Evolutionary conservation across 148 eudicot genomes (phyloP).

Genomic region (Camellia sinensis): DNA sequence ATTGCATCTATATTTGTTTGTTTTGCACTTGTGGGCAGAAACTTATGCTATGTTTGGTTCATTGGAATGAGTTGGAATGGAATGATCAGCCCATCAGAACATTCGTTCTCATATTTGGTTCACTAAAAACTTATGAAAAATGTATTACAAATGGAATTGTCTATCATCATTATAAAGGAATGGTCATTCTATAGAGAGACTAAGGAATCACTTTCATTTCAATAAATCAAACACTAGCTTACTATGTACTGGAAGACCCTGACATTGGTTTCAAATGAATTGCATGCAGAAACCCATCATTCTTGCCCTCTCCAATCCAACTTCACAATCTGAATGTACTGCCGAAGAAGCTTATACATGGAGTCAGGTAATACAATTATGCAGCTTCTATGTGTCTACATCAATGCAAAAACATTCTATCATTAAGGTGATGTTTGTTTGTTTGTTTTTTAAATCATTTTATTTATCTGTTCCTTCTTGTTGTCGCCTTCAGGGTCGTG

Average conservation of each 20-base stretch:
- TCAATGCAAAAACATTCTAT: not conserved
- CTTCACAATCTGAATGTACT: conserved; percentile 97
- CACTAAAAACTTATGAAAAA: no score
- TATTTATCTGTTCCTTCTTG: conserved; percentile 15
- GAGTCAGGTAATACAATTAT: conserved; percentile 65
- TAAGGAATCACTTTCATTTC: no score
- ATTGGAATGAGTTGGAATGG: no score
- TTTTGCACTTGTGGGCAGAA: not conserved
- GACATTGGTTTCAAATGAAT: conserved; percentile 8
- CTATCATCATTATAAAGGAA: no score
- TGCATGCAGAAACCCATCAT: conserved; percentile 81
- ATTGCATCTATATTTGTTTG: conserved; percentile 9
- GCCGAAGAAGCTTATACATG: conserved; percentile 96
- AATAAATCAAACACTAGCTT: no score
- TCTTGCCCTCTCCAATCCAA: conserved; percentile 94
- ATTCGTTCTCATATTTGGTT: no score
- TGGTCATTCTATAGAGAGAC: no score
- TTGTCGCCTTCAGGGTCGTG: conserved; percentile 67
- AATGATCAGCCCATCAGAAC: no score
- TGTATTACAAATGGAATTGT: no score
- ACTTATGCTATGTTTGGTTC: not conserved
- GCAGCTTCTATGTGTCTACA: not conserved
- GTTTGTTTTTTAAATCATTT: not conserved
- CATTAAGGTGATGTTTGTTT: not conserved
- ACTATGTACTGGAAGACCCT: not conserved